These are phyloP conservation scores for Thyridium curvatum DNA, from an alignment of 2,329 filamentous ascomycete genomes.

Conservation along the genomic window DNA sequence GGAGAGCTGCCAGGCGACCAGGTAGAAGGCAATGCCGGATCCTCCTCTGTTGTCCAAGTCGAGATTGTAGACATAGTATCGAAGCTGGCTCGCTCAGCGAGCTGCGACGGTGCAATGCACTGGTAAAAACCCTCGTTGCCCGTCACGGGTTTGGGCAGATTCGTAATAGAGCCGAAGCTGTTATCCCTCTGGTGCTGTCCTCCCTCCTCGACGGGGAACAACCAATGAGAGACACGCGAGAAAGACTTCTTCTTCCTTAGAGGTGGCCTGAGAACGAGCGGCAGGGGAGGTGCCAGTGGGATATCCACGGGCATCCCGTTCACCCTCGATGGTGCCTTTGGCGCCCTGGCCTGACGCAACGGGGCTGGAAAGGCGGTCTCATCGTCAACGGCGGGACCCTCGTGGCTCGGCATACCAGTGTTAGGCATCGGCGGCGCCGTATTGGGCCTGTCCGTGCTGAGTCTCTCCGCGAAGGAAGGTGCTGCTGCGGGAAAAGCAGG, in stretches of 20 bases:
- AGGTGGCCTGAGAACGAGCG: conserved; percentile 52
- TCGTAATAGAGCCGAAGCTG: conserved; percentile 47
- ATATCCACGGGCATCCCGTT: conserved; percentile 22
- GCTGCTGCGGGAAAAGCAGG: conserved; percentile 50
- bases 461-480: conserved; percentile 51
- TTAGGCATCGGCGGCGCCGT: conserved; percentile 18
- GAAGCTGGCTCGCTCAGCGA: conserved; percentile 29
- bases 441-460: conserved; percentile 38
- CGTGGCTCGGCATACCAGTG: no score
- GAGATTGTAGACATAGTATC: conserved; percentile 40
- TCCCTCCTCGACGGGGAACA: conserved; percentile 33
- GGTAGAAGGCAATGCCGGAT: conserved; percentile 39
- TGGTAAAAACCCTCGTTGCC: conserved; percentile 53
- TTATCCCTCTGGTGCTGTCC: conserved; percentile 29
- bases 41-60: conserved; percentile 41
- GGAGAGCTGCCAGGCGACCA: conserved; percentile 42
- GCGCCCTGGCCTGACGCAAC: conserved; percentile 5
- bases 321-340: conserved; percentile 8
- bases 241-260: conserved; percentile 63
- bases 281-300: conserved; percentile 48
- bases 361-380: conserved; percentile 11
- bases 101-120: conserved; percentile 34
- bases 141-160: conserved; percentile 44
- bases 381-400: conserved; percentile 2
- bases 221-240: conserved; percentile 54